Evolutionary conservation across 148 eudicot species (phyloP).

Genomic region (Rhododendron simsii): DNA sequence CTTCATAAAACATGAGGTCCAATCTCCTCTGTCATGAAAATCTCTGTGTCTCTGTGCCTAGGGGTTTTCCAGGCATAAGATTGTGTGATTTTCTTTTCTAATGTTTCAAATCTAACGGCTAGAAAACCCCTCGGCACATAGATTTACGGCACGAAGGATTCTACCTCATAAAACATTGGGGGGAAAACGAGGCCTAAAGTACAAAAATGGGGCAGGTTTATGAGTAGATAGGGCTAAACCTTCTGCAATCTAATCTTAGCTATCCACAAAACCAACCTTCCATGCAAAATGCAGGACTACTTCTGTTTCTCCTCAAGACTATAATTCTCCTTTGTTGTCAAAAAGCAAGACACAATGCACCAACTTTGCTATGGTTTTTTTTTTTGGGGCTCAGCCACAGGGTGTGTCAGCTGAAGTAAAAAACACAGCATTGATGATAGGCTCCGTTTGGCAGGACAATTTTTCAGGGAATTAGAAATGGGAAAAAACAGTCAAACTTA

Average conservation of each 20-base stretch:
- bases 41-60: no score
- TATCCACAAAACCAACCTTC: neutral
- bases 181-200: neutral
- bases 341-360: neutral
- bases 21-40: no score
- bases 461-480: neutral
- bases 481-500: neutral
- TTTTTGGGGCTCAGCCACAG: neutral
- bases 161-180: neutral
- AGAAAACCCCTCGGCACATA: no score
- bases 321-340: neutral
- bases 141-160: no score
- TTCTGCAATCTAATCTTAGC: neutral
- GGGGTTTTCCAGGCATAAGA: no score
- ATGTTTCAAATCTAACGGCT: no score
- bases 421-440: neutral
- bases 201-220: conserved; percentile 17
- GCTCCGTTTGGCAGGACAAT: neutral
- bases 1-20: neutral
- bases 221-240: conserved; percentile 3
- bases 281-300: neutral
- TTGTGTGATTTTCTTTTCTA: no score
- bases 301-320: neutral
- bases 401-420: neutral
- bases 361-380: neutral